Conservation (phyloP, 768 basidiomycete genomes). For the Lyophyllum shimeji region DNA sequence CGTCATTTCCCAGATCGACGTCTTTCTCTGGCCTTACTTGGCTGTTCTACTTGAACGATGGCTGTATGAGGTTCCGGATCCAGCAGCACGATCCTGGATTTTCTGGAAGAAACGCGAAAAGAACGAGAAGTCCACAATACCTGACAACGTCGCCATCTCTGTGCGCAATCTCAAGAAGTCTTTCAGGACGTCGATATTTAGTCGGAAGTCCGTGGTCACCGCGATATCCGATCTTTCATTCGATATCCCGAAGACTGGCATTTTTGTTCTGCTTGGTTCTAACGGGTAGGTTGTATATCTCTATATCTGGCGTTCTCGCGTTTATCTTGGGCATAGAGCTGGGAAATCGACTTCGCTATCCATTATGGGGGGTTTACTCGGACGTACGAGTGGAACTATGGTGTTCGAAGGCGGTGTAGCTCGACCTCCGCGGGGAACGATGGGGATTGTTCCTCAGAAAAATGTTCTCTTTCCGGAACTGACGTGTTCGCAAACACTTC, state of each 20-base stretch:
- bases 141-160: constrained; percentile 55
- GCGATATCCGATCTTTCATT: constrained; percentile 68
- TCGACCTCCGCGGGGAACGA: constrained; percentile 57
- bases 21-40: constrained; percentile 75
- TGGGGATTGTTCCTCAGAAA: constrained; percentile 83
- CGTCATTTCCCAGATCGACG: constrained; percentile 48
- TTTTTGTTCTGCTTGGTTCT: constrained; percentile 76
- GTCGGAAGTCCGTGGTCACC: constrained; percentile 47
- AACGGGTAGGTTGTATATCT: constrained; percentile 52
- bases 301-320: background rate
- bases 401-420: constrained; percentile 51
- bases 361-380: constrained; percentile 62
- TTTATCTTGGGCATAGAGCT: constrained; percentile 42
- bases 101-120: constrained; percentile 31
- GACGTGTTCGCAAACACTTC: constrained; percentile 69
- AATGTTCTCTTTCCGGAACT: constrained; percentile 81
- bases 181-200: constrained; percentile 50
- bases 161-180: constrained; percentile 60
- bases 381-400: constrained; percentile 58
- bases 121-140: constrained; percentile 19
- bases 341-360: constrained; percentile 77
- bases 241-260: constrained; percentile 68
- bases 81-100: constrained; percentile 27
- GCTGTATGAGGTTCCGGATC: constrained; percentile 59
- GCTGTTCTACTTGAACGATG: constrained; percentile 57